Percentiles rank a stretch among this genome's conserved stretches.
phyloP scores from a whole-genome alignment of 495 filamentous ascomycete species.

The Podospora anserina region DNA sequence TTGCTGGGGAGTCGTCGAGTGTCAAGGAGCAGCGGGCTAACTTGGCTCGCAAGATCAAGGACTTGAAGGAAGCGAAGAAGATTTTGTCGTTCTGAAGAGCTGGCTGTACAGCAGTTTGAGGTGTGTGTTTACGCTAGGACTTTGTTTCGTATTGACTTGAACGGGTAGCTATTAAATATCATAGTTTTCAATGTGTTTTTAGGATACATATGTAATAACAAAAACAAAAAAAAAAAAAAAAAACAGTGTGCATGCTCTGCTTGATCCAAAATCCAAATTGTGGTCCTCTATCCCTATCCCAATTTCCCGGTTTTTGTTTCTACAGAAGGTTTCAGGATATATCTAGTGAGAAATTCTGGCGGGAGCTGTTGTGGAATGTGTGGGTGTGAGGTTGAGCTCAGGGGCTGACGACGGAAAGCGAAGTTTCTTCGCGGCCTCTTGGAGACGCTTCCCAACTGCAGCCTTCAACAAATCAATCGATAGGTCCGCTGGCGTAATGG shows the following conservation, averaged over 20 bases:
- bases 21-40: slow-evolving; percentile 24
- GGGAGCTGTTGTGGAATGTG: no score
- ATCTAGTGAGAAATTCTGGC: no score
- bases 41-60: slow-evolving; percentile 29
- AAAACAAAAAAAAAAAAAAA: no score
- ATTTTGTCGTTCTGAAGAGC: slow-evolving; percentile 18
- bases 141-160: no score
- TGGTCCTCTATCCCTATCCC: no score
- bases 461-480: not conserved
- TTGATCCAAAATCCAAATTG: no score
- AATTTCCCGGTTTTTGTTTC: no score
- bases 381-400: not conserved
- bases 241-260: no score
- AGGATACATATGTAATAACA: no score
- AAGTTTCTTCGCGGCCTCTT: not conserved
- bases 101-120: not conserved
- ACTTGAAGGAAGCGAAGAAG: slow-evolving; percentile 27
- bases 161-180: no score
- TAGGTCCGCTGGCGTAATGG: slow-evolving; percentile 6
- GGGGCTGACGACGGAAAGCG: not conserved
- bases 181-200: no score
- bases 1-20: slow-evolving; percentile 34
- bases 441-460: not conserved
- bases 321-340: no score
- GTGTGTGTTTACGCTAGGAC: not conserved